Evolutionary conservation across 495 filamentous ascomycete genomes (phyloP).

Genomic region (Hyaloscypha hepaticicola): DNA sequence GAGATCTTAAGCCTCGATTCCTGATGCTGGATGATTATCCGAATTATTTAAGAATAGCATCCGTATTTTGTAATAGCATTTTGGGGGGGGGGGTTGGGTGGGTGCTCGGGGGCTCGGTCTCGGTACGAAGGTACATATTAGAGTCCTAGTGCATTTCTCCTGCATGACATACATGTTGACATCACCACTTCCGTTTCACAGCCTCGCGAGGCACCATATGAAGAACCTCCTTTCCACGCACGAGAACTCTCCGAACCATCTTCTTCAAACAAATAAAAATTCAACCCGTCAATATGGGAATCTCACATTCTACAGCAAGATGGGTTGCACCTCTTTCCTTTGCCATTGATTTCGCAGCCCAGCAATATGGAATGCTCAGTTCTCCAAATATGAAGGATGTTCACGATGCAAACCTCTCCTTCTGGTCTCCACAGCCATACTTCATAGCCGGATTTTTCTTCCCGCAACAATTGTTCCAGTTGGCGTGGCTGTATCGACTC

Average conservation of each 20-base stretch:
- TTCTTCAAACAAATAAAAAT: not conserved
- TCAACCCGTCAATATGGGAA: slow-evolving; percentile 32
- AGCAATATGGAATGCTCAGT: slow-evolving; percentile 48
- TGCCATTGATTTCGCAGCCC: slow-evolving; percentile 45
- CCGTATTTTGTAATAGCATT: not conserved
- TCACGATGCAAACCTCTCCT: slow-evolving; percentile 50
- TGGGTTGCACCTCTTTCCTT: slow-evolving; percentile 49
- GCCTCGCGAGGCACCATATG: not conserved
- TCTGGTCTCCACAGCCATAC: slow-evolving; percentile 49
- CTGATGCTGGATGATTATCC: not conserved
- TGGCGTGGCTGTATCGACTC: slow-evolving; percentile 49
- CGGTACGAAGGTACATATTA: not conserved
- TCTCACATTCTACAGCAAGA: slow-evolving; percentile 40
- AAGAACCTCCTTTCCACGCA: not conserved
- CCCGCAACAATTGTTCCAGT: slow-evolving; percentile 53
- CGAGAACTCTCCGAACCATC: not conserved
- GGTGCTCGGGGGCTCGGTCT: not conserved
- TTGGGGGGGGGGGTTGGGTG: not conserved
- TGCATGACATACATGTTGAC: not conserved
- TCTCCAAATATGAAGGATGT: slow-evolving; percentile 51
- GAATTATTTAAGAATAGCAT: not conserved
- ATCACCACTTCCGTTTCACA: not conserved
- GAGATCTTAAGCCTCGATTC: no score
- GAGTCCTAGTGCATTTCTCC: not conserved
- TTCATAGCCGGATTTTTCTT: slow-evolving; percentile 57